phyloP scores from a whole-genome alignment of 805 yeast species.

The Yarrowia alimentaria region DNA sequence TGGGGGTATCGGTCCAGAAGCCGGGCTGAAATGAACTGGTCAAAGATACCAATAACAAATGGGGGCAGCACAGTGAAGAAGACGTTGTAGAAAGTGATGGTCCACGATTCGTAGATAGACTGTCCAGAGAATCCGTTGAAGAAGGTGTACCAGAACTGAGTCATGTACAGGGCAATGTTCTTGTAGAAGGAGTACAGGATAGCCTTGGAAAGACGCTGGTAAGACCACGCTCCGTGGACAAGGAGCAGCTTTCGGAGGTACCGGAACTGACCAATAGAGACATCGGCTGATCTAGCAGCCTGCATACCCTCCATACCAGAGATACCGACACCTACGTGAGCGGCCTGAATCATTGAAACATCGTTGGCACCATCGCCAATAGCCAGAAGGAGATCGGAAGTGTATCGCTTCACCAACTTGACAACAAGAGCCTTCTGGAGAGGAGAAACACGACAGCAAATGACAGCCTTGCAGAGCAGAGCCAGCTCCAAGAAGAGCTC shows the following conservation, averaged over 20 bases:
- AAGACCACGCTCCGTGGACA: constrained; percentile 98
- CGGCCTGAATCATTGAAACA: constrained; percentile 98
- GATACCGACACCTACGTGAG: constrained; percentile 98
- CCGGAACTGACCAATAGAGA: constrained; percentile 93
- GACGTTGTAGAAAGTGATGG: constrained; percentile 92
- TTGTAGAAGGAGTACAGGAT: constrained; percentile 94
- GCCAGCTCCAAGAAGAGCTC: constrained; percentile 77
- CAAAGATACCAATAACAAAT: constrained; percentile 92
- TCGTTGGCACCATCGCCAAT: constrained; percentile 99
- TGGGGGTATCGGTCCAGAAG: constrained; percentile 90
- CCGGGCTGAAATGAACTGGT: constrained; percentile 90
- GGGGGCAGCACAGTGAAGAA: constrained; percentile 95
- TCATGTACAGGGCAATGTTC: constrained; percentile 92
- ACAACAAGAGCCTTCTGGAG: constrained; percentile 95
- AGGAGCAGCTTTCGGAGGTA: constrained; percentile 76
- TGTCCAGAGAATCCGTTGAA: constrained; percentile 92
- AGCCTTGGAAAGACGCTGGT: constrained; percentile 89
- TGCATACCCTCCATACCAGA: constrained; percentile 99
- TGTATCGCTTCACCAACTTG: constrained; percentile 82
- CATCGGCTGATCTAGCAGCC: constrained; percentile 97
- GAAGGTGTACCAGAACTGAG: constrained; percentile 97
- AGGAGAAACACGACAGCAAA: constrained; percentile 98
- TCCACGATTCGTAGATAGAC: constrained; percentile 96
- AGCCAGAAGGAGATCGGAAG: constrained; percentile 72
- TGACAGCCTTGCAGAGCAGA: constrained; percentile 86